phyloP scores from a whole-genome alignment of 371 early-diverging fungal genomes.

The Haplosporangium sp. region DNA sequence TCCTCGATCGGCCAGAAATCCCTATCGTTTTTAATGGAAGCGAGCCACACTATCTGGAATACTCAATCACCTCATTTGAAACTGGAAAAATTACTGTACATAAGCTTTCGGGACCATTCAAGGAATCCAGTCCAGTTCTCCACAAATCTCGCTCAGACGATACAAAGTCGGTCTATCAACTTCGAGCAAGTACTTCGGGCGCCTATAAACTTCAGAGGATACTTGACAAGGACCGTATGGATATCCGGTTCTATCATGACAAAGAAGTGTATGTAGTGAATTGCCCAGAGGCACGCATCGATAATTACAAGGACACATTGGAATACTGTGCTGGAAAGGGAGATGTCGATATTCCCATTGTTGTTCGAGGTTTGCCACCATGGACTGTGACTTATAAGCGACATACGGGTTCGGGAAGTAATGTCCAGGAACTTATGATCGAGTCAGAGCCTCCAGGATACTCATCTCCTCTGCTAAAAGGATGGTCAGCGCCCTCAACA shows the following conservation, averaged over 20 bases:
- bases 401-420: constrained; percentile 12
- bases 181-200: constrained; percentile 25
- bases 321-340: constrained; percentile 44
- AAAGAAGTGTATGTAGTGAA: constrained; percentile 42
- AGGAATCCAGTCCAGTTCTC: constrained; percentile 23
- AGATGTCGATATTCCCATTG: constrained; percentile 40
- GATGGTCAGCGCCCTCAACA: constrained; percentile 38
- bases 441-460: constrained; percentile 45
- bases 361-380: constrained; percentile 42
- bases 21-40: constrained; percentile 49
- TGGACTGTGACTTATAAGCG: constrained; percentile 47
- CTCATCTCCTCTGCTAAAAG: constrained; percentile 38
- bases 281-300: constrained; percentile 44
- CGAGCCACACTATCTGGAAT: constrained; percentile 38
- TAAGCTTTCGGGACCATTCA: constrained; percentile 37
- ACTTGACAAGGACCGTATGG: constrained; percentile 32
- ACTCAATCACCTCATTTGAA: constrained; percentile 41
- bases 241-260: constrained; percentile 31
- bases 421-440: constrained; percentile 35
- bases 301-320: constrained; percentile 27
- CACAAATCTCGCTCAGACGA: constrained; percentile 28
- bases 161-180: constrained; percentile 19
- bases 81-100: constrained; percentile 22
- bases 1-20: constrained; percentile 34
- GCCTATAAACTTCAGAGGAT: constrained; percentile 34